Percentiles rank a stretch among this genome's conserved stretches.
phyloP scores from a whole-genome alignment of 2,329 filamentous ascomycete genomes.

The Capronia americana region DNA sequence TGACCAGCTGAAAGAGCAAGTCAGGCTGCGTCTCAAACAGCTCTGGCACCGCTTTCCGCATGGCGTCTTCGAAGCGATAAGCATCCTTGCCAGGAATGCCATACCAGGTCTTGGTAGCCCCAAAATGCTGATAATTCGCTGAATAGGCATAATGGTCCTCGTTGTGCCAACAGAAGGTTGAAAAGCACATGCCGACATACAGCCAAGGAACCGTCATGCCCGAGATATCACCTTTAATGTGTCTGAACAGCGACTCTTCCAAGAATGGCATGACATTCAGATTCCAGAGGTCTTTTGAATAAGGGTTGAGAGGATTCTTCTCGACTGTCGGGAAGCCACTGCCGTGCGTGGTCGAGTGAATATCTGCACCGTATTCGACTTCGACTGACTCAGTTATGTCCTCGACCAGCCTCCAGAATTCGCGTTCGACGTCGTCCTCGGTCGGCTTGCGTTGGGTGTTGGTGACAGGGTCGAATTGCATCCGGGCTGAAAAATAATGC shows the following conservation, averaged over 20 bases:
- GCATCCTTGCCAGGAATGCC: slow-evolving; percentile 94
- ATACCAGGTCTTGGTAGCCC: slow-evolving; percentile 98
- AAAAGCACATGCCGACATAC: slow-evolving; percentile 99
- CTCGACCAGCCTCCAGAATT: slow-evolving; percentile 95
- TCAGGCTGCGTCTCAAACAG: slow-evolving; percentile 97
- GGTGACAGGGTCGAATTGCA: slow-evolving; percentile 82
- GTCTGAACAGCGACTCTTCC: slow-evolving; percentile 88
- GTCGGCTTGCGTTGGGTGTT: slow-evolving; percentile 82
- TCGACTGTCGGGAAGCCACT: slow-evolving; percentile 96
- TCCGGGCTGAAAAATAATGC: slow-evolving; percentile 87
- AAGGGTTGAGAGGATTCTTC: slow-evolving; percentile 83
- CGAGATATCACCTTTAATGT: slow-evolving; percentile 98
- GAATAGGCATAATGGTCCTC: slow-evolving; percentile 99
- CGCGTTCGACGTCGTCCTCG: slow-evolving; percentile 93
- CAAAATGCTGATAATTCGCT: slow-evolving; percentile 97
- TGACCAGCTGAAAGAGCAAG: slow-evolving; percentile 95
- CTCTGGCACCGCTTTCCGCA: slow-evolving; percentile 93
- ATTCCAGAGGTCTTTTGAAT: slow-evolving; percentile 93
- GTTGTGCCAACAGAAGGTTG: slow-evolving; percentile 99
- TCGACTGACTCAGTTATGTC: slow-evolving; percentile 95
- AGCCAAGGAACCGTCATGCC: slow-evolving; percentile 99
- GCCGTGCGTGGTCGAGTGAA: slow-evolving; percentile 96
- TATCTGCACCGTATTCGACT: slow-evolving; percentile 97
- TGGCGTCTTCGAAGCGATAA: slow-evolving; percentile 92
- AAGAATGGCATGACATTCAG: slow-evolving; percentile 90